Conservation (phyloP, 1,284 basidiomycete genomes). For the Apiotrichum laibachii region DNA sequence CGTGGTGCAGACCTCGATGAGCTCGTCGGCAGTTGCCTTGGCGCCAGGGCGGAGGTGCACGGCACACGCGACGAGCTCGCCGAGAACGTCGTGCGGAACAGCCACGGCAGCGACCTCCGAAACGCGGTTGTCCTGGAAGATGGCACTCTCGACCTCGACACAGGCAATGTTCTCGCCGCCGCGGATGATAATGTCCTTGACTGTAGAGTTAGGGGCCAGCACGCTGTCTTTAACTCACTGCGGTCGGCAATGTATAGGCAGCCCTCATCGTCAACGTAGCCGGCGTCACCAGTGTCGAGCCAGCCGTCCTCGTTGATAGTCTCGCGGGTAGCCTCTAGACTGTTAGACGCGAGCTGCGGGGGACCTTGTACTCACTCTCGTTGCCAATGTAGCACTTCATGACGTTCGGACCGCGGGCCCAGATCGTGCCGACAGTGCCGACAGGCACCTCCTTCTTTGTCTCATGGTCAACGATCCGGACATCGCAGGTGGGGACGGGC, state of each 20-base stretch:
- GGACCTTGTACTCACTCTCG: background rate
- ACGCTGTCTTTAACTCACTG: background rate
- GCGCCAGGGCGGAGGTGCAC: constrained; percentile 29
- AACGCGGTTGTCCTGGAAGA: constrained; percentile 34
- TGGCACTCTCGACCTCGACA: constrained; percentile 42
- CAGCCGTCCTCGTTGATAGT: constrained; percentile 38
- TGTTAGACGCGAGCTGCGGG: background rate
- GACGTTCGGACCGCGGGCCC: constrained; percentile 39
- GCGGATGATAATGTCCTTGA: constrained; percentile 41
- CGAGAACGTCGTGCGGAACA: constrained; percentile 35
- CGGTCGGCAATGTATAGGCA: constrained; percentile 43
- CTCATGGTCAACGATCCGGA: constrained; percentile 35
- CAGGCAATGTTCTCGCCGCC: constrained; percentile 47
- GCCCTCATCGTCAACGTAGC: constrained; percentile 37
- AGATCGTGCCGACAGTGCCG: constrained; percentile 32
- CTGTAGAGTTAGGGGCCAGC: constrained; percentile 8
- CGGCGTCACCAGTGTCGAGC: constrained; percentile 47
- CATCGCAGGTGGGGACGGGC: constrained; percentile 35
- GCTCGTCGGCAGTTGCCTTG: constrained; percentile 8
- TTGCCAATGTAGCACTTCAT: constrained; percentile 44
- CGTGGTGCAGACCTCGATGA: constrained; percentile 10
- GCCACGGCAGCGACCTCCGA: constrained; percentile 40
- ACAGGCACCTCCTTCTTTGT: constrained; percentile 24
- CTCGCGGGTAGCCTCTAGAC: constrained; percentile 15
- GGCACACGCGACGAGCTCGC: constrained; percentile 40